Evolutionary conservation across 352 stramenopile species (phyloP).

Genomic region (Phytophthora melonis): DNA sequence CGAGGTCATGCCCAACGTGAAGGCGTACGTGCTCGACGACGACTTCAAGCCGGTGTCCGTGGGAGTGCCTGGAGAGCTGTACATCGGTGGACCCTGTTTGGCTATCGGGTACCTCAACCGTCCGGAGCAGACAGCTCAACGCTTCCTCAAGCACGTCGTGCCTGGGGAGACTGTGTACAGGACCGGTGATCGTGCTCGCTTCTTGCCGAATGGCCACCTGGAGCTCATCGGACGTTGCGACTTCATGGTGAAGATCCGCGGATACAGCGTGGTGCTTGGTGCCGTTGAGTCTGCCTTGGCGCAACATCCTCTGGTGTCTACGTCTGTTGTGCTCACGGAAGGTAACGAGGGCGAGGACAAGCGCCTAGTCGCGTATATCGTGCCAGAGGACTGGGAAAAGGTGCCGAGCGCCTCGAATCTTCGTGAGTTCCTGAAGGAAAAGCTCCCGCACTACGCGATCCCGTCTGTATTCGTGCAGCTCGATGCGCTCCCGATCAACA

Average conservation of each 20-base stretch:
- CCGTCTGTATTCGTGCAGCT: conserved; percentile 85
- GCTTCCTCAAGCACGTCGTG: conserved; percentile 79
- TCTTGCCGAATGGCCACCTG: conserved; percentile 91
- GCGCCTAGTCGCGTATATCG: conserved; percentile 93
- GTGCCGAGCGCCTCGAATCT: conserved; percentile 71
- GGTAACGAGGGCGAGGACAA: conserved; percentile 88
- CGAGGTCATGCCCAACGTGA: conserved; percentile 87
- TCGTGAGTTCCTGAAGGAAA: conserved; percentile 73
- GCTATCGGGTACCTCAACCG: conserved; percentile 89
- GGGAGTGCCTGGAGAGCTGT: conserved; percentile 83
- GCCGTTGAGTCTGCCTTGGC: conserved; percentile 92
- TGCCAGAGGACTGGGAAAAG: conserved; percentile 77
- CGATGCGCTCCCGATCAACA: conserved; percentile 89
- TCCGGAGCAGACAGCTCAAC: conserved; percentile 77
- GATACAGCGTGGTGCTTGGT: conserved; percentile 94
- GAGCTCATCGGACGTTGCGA: conserved; percentile 95
- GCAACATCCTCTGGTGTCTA: conserved; percentile 85
- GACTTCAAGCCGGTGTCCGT: conserved; percentile 65
- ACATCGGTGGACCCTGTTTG: conserved; percentile 88
- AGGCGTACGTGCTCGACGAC: conserved; percentile 83
- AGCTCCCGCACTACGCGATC: conserved; percentile 87
- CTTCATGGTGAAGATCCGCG: conserved; percentile 97
- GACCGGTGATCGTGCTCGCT: conserved; percentile 92
- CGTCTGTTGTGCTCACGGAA: conserved; percentile 92
- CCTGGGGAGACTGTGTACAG: conserved; percentile 89